Conservation (phyloP, 106 monocot species). For the Allium cepa region DNA sequence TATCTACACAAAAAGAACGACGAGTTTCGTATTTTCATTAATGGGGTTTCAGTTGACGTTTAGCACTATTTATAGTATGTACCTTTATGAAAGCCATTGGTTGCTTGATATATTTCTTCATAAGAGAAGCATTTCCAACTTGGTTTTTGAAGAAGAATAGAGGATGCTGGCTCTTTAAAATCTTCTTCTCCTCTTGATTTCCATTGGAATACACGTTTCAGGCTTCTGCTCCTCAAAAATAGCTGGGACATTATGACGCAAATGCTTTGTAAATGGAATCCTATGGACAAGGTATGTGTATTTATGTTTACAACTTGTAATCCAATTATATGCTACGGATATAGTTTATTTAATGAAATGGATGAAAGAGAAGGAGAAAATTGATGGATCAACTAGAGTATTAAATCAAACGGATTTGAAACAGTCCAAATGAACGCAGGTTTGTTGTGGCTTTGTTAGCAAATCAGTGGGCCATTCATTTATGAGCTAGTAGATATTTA, state of each 20-base stretch:
- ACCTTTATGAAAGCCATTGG: conserved; percentile 62
- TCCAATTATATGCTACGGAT: too few species aligned
- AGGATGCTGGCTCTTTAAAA: background rate
- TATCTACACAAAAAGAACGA: conserved; percentile 21
- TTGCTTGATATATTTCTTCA: conserved; percentile 60
- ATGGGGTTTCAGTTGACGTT: background rate
- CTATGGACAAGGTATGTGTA: background rate
- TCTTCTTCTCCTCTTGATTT: conserved; percentile 1
- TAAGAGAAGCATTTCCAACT: conserved; percentile 76
- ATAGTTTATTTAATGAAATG: too few species aligned
- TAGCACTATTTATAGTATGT: background rate
- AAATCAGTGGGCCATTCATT: too few species aligned
- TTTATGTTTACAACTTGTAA: too few species aligned
- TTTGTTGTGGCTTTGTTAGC: too few species aligned
- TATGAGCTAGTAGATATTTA: too few species aligned
- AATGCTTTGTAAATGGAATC: background rate
- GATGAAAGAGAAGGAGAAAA: background rate
- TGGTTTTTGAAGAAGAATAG: conserved; percentile 16
- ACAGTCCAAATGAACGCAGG: too few species aligned
- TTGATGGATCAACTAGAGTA: background rate
- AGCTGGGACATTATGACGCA: conserved; percentile 21
- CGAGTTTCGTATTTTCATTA: background rate
- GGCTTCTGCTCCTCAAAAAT: conserved; percentile 32
- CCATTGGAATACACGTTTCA: conserved; percentile 36
- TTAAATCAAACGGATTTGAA: too few species aligned